Evolutionary conservation across 108 stramenopile species (phyloP).

Genomic region (Cyclotella baltica): DNA sequence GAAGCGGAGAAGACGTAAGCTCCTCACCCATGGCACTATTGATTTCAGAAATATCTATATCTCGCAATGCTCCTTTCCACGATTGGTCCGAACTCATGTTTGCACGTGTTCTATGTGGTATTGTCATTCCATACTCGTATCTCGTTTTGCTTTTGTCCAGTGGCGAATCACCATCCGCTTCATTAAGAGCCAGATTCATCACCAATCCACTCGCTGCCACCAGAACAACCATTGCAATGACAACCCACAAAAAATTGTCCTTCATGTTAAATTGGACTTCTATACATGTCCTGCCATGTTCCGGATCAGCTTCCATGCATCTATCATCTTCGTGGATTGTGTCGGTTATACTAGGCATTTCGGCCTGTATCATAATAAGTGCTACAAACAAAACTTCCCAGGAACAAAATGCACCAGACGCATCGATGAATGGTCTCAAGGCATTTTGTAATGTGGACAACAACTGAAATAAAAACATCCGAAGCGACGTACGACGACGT

Average conservation of each 20-base stretch:
- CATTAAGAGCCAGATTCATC: slow-evolving; percentile 33
- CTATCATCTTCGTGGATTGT: slow-evolving; percentile 70
- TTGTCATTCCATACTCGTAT: slow-evolving; percentile 45
- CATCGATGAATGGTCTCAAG: slow-evolving; percentile 61
- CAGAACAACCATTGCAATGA: slow-evolving; percentile 41
- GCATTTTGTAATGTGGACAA: slow-evolving; percentile 25
- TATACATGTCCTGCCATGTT: slow-evolving; percentile 52
- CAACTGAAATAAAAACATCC: slow-evolving; percentile 23
- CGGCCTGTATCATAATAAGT: slow-evolving; percentile 75
- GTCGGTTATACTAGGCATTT: slow-evolving; percentile 84
- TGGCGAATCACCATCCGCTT: slow-evolving; percentile 9
- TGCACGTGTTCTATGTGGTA: slow-evolving; percentile 27
- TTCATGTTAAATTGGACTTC: slow-evolving; percentile 49
- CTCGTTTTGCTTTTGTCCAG: slow-evolving; percentile 16
- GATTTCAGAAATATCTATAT: slow-evolving; percentile 4
- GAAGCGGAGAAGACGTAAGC: slow-evolving; percentile 19
- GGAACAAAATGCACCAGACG: slow-evolving; percentile 83
- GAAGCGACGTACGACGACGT: slow-evolving; percentile 38
- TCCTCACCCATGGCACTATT: slow-evolving; percentile 6
- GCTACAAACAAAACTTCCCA: slow-evolving; percentile 89
- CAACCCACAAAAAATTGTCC: slow-evolving; percentile 41
- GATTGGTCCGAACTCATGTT: slow-evolving; percentile 18
- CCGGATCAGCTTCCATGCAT: slow-evolving; percentile 45
- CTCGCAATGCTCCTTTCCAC: slow-evolving; percentile 16
- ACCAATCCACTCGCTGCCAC: slow-evolving; percentile 33